Evolutionary conservation across 176 grass and related monocot species (phyloP), one percentile per base, ranked within the genome.

Genomic region (Themeda triandra): DNA sequence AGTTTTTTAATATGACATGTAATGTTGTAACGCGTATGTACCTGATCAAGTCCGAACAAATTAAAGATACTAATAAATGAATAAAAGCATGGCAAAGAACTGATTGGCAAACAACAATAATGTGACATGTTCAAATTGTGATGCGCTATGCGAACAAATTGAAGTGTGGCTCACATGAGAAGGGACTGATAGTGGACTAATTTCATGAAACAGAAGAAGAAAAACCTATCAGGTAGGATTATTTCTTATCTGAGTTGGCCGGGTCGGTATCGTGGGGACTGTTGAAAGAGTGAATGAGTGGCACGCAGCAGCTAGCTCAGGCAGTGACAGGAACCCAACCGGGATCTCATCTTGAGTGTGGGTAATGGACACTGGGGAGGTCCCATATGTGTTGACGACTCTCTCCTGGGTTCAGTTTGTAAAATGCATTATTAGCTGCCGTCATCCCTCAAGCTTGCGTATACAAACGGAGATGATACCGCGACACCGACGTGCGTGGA

Each of bases 371-470:
- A 76, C 48, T 45, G 39, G 25, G 59, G 77, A 81, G 49, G 49
- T 18, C 71, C 69, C 2, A 68, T 41, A 31, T 15, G 70, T 23
- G 82, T 27, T 41, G 77, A 76, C 63, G 54, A 81, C n/a, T 63
- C 74, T 76, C 14, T 29, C 30, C n/a, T 1, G 71, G 48, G 48
- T 82, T 53, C 74, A 39, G 66, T 72, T 72, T 88, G 39, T 78
- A 63, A 78, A 83, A 53, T 53, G 40, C 49, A 31, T 64, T 7
- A 25, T 64, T 7, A 25, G 35, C 35, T 69, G 35, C 67, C 35
- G 21, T 28, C 72, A 19, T 28, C 30, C 78, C 35, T 62, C 37
- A 8, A 51, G 17, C 24, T 86, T 86, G 88, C 88, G 83, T 89
- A 3, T 25, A 5, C 36, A 64, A 40, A 77, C 25, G 88, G n/a